Percentiles rank a stretch among this genome's conserved stretches.
These are phyloP conservation scores for Pythium rishiriense DNA, from an alignment of 352 stramenopile genomes.

Conservation along the genomic window DNA sequence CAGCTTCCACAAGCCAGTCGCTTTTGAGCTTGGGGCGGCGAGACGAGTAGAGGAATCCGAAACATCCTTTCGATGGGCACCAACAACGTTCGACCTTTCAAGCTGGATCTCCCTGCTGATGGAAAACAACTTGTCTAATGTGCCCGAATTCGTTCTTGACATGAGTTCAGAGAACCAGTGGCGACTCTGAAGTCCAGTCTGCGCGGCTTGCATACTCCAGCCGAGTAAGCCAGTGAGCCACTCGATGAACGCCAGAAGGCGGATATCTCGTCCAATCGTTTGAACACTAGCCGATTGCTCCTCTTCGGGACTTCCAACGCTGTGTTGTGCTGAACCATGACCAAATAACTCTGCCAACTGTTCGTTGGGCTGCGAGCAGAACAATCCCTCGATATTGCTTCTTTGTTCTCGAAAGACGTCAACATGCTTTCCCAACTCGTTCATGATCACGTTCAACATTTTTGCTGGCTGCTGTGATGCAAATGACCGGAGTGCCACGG, in stretches of 20 bases:
- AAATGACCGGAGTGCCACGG: slow-evolving; percentile 86
- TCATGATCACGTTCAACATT: slow-evolving; percentile 68
- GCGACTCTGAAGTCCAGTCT: slow-evolving; percentile 70
- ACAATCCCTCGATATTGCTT: slow-evolving; percentile 51
- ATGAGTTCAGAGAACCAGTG: slow-evolving; percentile 81
- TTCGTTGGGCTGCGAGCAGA: slow-evolving; percentile 63
- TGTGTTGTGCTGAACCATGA: slow-evolving; percentile 5
- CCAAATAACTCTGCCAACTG: slow-evolving; percentile 49
- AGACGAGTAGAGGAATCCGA: not conserved
- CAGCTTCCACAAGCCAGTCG: slow-evolving; percentile 73
- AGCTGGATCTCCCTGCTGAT: slow-evolving; percentile 73
- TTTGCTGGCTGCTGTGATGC: slow-evolving; percentile 85
- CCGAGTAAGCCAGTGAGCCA: slow-evolving; percentile 76
- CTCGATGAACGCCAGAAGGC: slow-evolving; percentile 64
- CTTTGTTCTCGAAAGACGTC: slow-evolving; percentile 42
- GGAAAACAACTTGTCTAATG: slow-evolving; percentile 66
- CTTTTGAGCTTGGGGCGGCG: slow-evolving; percentile 6
- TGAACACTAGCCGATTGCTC: slow-evolving; percentile 36
- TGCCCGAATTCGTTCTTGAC: slow-evolving; percentile 47
- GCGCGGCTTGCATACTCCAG: slow-evolving; percentile 77
- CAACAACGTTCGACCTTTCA: slow-evolving; percentile 67
- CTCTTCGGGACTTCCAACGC: slow-evolving; percentile 3
- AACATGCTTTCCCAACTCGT: slow-evolving; percentile 59
- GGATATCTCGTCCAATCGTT: slow-evolving; percentile 63
- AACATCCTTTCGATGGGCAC: slow-evolving; percentile 42